phyloP scores from a whole-genome alignment of 2,329 filamentous ascomycete species.

The Pseudopithomyces chartarum region DNA sequence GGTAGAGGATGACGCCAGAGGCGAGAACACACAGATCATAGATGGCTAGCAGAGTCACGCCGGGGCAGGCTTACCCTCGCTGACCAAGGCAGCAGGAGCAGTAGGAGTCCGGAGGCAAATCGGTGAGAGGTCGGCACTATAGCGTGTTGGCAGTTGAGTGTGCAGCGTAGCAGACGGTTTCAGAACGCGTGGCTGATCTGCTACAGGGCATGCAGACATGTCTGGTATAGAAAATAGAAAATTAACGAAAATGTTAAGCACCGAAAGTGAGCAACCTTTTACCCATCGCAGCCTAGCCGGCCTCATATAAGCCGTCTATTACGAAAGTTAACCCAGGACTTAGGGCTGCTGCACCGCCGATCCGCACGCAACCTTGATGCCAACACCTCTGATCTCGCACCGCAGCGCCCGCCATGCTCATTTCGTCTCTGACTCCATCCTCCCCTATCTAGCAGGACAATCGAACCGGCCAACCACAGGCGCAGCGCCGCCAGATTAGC shows the following conservation, averaged over 20 bases:
- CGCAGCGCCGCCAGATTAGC: slow-evolving; percentile 9
- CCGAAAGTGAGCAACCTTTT: slow-evolving; percentile 5
- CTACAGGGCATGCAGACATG: too few relatives aligned
- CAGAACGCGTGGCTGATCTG: slow-evolving; percentile 3
- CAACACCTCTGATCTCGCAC: slow-evolving; percentile 16
- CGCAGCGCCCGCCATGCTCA: neutral
- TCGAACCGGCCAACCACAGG: slow-evolving; percentile 4
- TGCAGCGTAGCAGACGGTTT: slow-evolving; percentile 4
- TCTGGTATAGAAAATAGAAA: neutral
- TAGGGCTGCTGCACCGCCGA: slow-evolving; percentile 3
- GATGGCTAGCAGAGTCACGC: too few relatives aligned
- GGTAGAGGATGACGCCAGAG: slow-evolving; percentile 7
- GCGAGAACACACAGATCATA: too few relatives aligned
- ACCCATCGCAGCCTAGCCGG: slow-evolving; percentile 30
- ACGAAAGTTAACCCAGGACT: slow-evolving; percentile 22
- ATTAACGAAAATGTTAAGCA: too few relatives aligned
- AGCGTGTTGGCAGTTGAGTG: neutral
- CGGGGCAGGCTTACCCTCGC: slow-evolving; percentile 3
- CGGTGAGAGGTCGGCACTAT: slow-evolving; percentile 5
- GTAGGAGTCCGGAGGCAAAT: neutral
- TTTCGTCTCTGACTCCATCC: neutral
- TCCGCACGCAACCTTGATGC: neutral
- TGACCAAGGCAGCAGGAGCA: slow-evolving; percentile 1
- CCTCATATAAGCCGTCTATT: slow-evolving; percentile 30
- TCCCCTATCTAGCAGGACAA: neutral